These are phyloP conservation scores for Juncus effusus DNA, from an alignment of 176 grass and related monocot species.

Conservation along the genomic window DNA sequence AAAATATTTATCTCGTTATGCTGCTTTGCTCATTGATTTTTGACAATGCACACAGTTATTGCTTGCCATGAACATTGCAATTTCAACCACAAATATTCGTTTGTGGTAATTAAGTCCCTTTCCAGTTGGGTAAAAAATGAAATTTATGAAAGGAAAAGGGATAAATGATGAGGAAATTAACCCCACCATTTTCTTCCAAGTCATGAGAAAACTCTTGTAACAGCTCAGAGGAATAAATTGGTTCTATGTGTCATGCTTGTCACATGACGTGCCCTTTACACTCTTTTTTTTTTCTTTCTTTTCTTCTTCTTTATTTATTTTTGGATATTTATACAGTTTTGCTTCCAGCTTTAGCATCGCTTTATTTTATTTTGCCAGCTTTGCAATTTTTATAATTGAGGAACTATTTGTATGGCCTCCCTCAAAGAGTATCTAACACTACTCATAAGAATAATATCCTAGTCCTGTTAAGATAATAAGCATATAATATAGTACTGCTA, in stretches of 20 bases:
- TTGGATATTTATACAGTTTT: not conserved
- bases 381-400: slow-evolving; percentile 9
- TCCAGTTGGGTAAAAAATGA: too few species aligned
- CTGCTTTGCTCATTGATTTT: too few species aligned
- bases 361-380: slow-evolving; percentile 19
- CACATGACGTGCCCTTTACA: slow-evolving; percentile 29
- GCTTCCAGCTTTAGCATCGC: not conserved
- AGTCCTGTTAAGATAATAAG: too few species aligned
- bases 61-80: too few species aligned
- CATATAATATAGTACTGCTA: too few species aligned
- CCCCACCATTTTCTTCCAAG: not conserved
- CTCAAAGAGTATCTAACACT: too few species aligned
- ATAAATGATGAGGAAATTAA: not conserved
- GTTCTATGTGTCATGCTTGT: slow-evolving; percentile 20
- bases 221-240: not conserved
- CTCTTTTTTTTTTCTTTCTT: not conserved
- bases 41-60: too few species aligned
- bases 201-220: slow-evolving; percentile 11
- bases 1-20: too few species aligned
- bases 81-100: too few species aligned
- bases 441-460: too few species aligned
- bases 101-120: too few species aligned
- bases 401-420: not conserved
- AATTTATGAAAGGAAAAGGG: too few species aligned
- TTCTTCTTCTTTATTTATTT: slow-evolving; percentile 1